Evolutionary conservation across 23 red algal genomes (phyloP), one percentile per base, ranked within the genome.

Genomic region (Pyropia yezoensis): DNA sequence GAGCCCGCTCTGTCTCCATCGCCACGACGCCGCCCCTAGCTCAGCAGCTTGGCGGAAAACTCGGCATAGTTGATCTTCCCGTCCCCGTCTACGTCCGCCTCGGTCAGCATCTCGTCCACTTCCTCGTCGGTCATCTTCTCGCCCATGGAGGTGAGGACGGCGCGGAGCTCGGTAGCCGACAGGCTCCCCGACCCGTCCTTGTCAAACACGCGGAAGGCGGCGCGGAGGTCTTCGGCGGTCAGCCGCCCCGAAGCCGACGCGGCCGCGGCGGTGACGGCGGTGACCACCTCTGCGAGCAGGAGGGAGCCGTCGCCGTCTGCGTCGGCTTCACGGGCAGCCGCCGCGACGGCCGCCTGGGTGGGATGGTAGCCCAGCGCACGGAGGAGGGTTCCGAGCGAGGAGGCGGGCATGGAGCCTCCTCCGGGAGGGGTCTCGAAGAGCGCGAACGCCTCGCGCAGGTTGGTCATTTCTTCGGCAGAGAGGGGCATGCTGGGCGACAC

Each of bases 161-260:
- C 50, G 57, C 70, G 74, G 39, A 95, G 54, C 60, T 95, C 89
- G 11, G 69, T 62, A 0, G 89, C 89, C 18, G 78, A 85, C 50
- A 95, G 88, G 34, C 81, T 87, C 6, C 89, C 89, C 1, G 75
- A 75, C 18, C 73, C 65, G 52, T 95, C 79, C 75, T 89, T 89
- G 52, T 89, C 85, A 63, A 95, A 95, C 23, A 95, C 79, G 14
- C 66, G 73, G 29, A 95, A 95, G 54, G 89, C 89, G 29, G 88
- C 89, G 15, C 70, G 26, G 23, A 95, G 73, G 25, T 95, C 89
- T 16, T 80, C 67, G 28, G 88, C 72, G 0, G 80, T 71, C 39
- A 47, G 39, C 39, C 39, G 39, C 39, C 39, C 39, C 22, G 82
- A 81, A 26, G 63, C 61, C 11, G 77, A 67, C 62, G 81, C 87